Conservation (phyloP, 495 filamentous ascomycete genomes). For the Neurospora terricola region DNA sequence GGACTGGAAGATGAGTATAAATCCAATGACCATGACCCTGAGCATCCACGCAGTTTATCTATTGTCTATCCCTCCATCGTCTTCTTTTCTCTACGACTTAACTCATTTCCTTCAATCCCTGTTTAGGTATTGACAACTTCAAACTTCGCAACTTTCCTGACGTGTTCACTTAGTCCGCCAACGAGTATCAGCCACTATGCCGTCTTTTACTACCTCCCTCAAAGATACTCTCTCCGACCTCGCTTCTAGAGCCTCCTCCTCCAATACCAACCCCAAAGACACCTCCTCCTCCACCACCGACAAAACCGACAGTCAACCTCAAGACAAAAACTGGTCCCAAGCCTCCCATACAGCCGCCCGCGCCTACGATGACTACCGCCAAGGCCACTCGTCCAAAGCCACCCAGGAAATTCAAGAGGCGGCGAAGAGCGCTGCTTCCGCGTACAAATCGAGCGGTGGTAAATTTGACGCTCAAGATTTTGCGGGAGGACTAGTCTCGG, state of each 20-base stretch:
- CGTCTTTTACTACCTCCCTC: not conserved
- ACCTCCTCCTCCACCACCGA: not conserved
- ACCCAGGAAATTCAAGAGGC: not conserved
- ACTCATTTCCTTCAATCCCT: no score
- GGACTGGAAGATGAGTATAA: no score
- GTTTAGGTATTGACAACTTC: no score
- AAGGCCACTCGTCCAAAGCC: not conserved
- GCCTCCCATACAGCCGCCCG: not conserved
- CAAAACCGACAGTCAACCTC: not conserved
- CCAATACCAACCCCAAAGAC: not conserved
- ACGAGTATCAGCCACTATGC: not conserved
- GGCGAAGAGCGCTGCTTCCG: not conserved
- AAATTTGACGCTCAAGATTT: not conserved
- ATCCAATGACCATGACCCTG: no score
- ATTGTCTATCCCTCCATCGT: no score
- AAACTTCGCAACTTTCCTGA: no score
- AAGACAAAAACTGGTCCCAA: not conserved
- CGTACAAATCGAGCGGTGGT: not conserved
- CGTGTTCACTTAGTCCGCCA: no score
- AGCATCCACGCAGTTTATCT: no score
- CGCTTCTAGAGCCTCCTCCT: not conserved
- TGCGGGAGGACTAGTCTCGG: not conserved
- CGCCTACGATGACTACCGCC: not conserved
- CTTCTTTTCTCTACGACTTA: no score
- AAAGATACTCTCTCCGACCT: not conserved